Percentiles rank a stretch among this genome's conserved stretches.
Conservation (phyloP, 2,329 filamentous ascomycete genomes). For the Zasmidium cellare region DNA sequence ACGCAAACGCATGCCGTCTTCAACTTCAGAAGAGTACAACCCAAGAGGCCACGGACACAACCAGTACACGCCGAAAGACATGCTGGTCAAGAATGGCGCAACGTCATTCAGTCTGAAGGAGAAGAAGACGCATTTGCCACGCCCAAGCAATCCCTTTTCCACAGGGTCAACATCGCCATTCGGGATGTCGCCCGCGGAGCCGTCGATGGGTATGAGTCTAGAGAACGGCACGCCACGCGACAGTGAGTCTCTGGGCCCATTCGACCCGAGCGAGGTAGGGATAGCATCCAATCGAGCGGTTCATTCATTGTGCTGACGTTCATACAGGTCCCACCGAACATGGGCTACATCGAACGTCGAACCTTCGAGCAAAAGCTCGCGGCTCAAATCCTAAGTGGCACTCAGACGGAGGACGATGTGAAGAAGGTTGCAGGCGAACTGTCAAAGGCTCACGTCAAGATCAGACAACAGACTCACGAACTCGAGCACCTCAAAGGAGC, state of each 20-base stretch:
- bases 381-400: slow-evolving; percentile 6
- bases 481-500: slow-evolving; percentile 5
- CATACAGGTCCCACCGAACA: slow-evolving; percentile 11
- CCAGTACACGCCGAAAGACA: slow-evolving; percentile 30
- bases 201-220: neutral
- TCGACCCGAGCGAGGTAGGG: slow-evolving; percentile 3
- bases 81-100: slow-evolving; percentile 30
- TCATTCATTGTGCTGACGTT: neutral
- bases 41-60: slow-evolving; percentile 27
- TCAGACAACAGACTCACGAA: slow-evolving; percentile 13
- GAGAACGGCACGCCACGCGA: neutral
- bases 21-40: slow-evolving; percentile 17
- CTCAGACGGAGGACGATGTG: slow-evolving; percentile 16
- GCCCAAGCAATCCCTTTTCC: neutral
- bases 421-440: slow-evolving; percentile 16
- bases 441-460: slow-evolving; percentile 16
- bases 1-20: slow-evolving; percentile 23
- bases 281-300: neutral
- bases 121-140: neutral
- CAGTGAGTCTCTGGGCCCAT: neutral
- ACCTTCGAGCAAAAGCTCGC: slow-evolving; percentile 16
- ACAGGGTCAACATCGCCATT: neutral
- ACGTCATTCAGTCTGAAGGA: slow-evolving; percentile 19
- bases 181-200: neutral
- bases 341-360: slow-evolving; percentile 23